Conservation (phyloP, 345 rosid genomes). For the Melaleuca alternifolia region DNA sequence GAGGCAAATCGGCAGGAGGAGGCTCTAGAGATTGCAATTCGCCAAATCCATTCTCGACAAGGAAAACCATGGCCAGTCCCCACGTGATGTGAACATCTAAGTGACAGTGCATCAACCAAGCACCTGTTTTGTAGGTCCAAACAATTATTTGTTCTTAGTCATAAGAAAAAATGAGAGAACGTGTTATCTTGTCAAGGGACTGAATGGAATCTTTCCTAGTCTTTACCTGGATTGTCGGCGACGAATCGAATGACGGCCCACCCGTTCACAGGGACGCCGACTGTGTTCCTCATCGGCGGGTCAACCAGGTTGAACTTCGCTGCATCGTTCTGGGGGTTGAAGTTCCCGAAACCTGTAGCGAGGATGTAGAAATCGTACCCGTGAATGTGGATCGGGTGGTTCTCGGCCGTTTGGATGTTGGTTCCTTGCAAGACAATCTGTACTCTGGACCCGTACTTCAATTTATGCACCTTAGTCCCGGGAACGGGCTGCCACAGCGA, state of each 20-base stretch:
- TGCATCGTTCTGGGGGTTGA: constrained; percentile 49
- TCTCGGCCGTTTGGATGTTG: constrained; percentile 70
- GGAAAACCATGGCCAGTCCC: constrained; percentile 85
- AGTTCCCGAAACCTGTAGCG: constrained; percentile 86
- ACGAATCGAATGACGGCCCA: constrained; percentile 95
- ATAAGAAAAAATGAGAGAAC: neutral
- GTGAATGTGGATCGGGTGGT: constrained; percentile 90
- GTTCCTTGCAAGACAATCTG: constrained; percentile 83
- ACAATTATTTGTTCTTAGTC: neutral
- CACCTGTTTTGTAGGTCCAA: constrained; percentile 31
- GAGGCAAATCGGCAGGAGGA: constrained; percentile 65
- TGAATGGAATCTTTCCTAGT: neutral
- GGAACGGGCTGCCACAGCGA: constrained; percentile 58
- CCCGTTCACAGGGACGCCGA: constrained; percentile 61
- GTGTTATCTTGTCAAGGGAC: neutral
- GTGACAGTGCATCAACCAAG: constrained; percentile 94
- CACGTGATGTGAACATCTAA: constrained; percentile 81
- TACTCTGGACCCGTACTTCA: constrained; percentile 65
- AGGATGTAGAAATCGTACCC: constrained; percentile 90
- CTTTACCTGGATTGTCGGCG: constrained; percentile 87
- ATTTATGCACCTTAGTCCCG: constrained; percentile 58
- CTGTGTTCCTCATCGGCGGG: constrained; percentile 90
- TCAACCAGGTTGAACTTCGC: constrained; percentile 76
- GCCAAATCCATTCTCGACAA: constrained; percentile 73
- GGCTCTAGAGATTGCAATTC: constrained; percentile 40